A percentile compares a stretch with the other conserved stretches of the same genome.
phyloP scores from a whole-genome alignment of 2,329 filamentous ascomycete species.

The Penicillium sp. region DNA sequence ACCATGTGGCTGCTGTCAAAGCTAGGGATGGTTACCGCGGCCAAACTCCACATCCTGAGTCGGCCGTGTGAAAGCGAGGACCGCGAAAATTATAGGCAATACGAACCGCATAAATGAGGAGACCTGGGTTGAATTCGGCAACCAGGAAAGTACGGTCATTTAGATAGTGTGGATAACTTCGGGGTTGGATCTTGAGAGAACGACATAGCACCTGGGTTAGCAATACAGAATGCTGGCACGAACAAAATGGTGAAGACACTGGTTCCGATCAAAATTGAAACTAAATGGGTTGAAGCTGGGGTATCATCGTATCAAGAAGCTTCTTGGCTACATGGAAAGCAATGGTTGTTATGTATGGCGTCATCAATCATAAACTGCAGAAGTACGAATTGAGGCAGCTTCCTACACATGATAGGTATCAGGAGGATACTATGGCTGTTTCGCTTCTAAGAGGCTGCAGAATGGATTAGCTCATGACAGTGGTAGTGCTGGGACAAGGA shows the following conservation, averaged over 20 bases:
- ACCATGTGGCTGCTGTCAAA: conserved; percentile 9
- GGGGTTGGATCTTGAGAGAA: neutral
- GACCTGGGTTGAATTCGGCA: neutral
- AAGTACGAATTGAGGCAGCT: too few species aligned
- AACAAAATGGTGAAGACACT: conserved; percentile 2
- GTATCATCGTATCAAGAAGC: neutral
- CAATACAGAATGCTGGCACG: conserved; percentile 3
- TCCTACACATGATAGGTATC: conserved; percentile 4
- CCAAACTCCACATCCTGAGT: neutral
- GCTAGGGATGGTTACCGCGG: neutral
- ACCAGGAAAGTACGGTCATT: neutral
- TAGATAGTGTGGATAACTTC: neutral
- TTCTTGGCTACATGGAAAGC: conserved; percentile 4
- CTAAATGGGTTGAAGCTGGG: neutral
- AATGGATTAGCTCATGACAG: neutral
- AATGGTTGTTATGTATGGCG: conserved; percentile 5
- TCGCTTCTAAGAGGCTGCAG: conserved; percentile 6
- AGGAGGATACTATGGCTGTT: conserved; percentile 11
- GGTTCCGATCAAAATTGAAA: neutral
- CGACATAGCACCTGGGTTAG: neutral
- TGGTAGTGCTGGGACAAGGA: conserved; percentile 1
- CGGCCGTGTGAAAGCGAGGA: conserved; percentile 2
- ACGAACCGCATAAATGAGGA: neutral
- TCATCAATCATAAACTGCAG: conserved; percentile 1
- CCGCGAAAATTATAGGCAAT: neutral